Percentiles rank a stretch among this genome's conserved stretches.
These are phyloP conservation scores for Garcia nutans DNA, from an alignment of 345 rosid species.

Conservation along the genomic window DNA sequence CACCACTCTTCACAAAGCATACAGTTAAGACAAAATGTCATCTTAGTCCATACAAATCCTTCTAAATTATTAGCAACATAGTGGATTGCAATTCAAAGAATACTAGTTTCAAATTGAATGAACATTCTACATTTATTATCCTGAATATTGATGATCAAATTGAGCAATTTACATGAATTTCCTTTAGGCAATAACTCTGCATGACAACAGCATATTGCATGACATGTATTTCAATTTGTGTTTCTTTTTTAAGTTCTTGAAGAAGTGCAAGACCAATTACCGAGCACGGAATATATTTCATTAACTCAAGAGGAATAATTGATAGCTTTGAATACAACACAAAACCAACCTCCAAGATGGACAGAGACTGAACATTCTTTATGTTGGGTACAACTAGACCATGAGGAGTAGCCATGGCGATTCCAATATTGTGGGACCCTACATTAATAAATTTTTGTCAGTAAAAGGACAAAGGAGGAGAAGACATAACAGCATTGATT, in stretches of 20 bases:
- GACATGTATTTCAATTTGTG: too few relatives aligned
- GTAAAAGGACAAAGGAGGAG: conserved; percentile 2
- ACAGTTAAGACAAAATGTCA: background rate
- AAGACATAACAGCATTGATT: background rate
- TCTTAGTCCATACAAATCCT: background rate
- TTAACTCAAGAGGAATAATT: background rate
- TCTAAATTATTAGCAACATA: background rate
- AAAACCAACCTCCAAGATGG: conserved; percentile 62
- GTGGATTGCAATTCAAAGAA: background rate
- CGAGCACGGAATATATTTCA: background rate
- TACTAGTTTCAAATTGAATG: background rate
- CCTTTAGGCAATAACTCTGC: background rate
- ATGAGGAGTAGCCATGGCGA: conserved; percentile 89
- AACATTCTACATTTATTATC: background rate
- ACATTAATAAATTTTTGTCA: conserved; percentile 4
- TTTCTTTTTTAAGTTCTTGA: background rate
- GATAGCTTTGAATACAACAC: background rate
- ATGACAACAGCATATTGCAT: background rate
- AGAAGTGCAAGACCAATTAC: background rate
- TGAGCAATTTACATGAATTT: background rate
- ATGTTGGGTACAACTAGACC: conserved; percentile 92
- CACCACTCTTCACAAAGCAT: background rate
- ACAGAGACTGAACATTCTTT: conserved; percentile 82
- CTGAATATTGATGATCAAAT: background rate
- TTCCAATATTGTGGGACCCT: conserved; percentile 93